Percentiles rank a stretch among this genome's conserved stretches.
phyloP scores from a whole-genome alignment of 352 stramenopile genomes.

The Globisporangium heterothallicum region DNA sequence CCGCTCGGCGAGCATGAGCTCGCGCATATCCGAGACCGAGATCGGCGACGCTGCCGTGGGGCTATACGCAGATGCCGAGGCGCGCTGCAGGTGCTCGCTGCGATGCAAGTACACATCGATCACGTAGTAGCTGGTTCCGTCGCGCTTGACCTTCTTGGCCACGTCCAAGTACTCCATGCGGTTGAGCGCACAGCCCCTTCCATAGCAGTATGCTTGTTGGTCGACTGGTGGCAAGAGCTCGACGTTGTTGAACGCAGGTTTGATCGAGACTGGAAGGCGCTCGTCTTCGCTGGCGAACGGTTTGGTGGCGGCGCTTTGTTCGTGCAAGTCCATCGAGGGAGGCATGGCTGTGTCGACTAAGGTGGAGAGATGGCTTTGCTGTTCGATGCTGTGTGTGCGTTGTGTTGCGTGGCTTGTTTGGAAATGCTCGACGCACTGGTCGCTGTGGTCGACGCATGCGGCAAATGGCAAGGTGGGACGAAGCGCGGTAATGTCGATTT shows the following conservation, averaged over 20 bases:
- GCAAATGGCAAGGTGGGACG: too few species aligned
- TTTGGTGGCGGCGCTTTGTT: too few species aligned
- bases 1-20: slow-evolving; percentile 4
- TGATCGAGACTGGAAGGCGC: too few species aligned
- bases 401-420: too few species aligned
- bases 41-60: slow-evolving; percentile 1
- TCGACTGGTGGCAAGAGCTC: not conserved
- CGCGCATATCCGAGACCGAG: not conserved
- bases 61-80: not conserved
- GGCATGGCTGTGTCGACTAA: too few species aligned
- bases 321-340: too few species aligned
- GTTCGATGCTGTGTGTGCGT: too few species aligned
- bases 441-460: too few species aligned
- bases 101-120: slow-evolving; percentile 12
- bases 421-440: too few species aligned
- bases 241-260: not conserved
- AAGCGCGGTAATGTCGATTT: too few species aligned
- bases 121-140: slow-evolving; percentile 12
- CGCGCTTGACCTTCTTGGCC: slow-evolving; percentile 14
- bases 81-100: slow-evolving; percentile 4
- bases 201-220: not conserved
- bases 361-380: too few species aligned
- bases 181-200: not conserved
- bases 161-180: slow-evolving; percentile 15
- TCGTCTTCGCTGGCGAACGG: too few species aligned